phyloP scores from a whole-genome alignment of 768 basidiomycete species.

The Pleurotus djamor region DNA sequence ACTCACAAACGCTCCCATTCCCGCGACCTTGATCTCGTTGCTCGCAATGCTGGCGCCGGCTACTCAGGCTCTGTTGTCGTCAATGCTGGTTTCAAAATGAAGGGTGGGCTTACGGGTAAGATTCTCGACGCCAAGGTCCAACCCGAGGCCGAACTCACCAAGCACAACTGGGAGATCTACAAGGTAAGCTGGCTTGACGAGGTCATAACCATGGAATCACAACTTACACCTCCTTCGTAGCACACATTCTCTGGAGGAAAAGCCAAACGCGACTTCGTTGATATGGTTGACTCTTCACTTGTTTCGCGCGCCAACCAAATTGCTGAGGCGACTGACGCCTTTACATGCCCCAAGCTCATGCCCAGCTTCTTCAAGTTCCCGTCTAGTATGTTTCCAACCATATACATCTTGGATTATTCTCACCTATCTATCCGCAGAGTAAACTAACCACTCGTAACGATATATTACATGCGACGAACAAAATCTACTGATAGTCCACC shows the following conservation, averaged over 20 bases:
- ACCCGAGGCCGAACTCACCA: background rate
- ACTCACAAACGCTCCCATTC: background rate
- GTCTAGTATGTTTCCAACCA: background rate
- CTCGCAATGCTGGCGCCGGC: background rate
- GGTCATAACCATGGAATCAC: no score
- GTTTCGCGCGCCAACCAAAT: background rate
- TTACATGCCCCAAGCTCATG: background rate
- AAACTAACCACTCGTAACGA: no score
- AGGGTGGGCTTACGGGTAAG: constrained; percentile 1
- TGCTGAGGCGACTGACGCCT: background rate
- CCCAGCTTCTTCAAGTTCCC: background rate
- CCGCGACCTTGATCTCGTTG: background rate
- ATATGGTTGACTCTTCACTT: background rate
- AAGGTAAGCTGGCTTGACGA: background rate
- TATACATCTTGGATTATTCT: no score
- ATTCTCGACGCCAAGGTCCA: background rate
- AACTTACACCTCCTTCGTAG: background rate
- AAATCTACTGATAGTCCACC: no score
- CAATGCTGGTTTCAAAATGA: constrained; percentile 4
- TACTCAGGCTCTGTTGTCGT: background rate
- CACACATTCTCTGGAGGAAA: background rate
- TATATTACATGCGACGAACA: no score
- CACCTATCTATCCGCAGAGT: no score
- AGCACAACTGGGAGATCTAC: background rate
- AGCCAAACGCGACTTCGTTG: background rate